Percentiles rank a stretch among this genome's conserved stretches.
These are phyloP conservation scores for Primulina tabacum DNA, from an alignment of 257 asterid species.

Conservation along the genomic window DNA sequence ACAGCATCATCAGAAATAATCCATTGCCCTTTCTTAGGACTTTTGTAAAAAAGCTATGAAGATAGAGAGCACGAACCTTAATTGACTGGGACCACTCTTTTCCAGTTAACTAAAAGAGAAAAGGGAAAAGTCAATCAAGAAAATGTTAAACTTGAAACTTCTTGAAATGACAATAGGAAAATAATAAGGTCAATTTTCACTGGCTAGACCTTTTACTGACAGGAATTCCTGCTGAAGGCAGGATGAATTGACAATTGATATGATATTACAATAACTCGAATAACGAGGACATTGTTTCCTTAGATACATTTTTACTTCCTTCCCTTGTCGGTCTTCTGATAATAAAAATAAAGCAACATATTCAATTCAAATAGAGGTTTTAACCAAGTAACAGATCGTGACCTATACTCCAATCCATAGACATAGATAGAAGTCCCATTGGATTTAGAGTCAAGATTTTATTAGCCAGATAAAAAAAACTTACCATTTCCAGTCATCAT, in stretches of 20 bases:
- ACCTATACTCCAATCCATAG: slow-evolving; percentile 5
- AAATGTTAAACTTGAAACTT: neutral
- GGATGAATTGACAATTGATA: slow-evolving; percentile 17
- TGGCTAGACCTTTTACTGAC: neutral
- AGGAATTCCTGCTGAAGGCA: slow-evolving; percentile 1
- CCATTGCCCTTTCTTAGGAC: neutral
- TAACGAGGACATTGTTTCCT: neutral
- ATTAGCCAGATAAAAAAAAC: neutral
- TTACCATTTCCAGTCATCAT: neutral
- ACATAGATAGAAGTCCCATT: neutral
- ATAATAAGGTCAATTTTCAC: slow-evolving; percentile 2
- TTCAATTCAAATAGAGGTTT: neutral
- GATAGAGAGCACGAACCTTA: slow-evolving; percentile 58
- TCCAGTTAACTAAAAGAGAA: slow-evolving; percentile 60
- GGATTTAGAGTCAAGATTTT: slow-evolving; percentile 6
- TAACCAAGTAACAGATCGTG: neutral
- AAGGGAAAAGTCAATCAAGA: slow-evolving; percentile 19
- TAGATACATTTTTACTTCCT: neutral
- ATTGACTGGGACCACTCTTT: slow-evolving; percentile 65
- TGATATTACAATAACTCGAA: neutral
- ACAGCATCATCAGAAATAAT: slow-evolving; percentile 11
- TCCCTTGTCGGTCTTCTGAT: too few relatives aligned
- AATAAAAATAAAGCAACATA: neutral
- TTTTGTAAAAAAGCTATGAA: slow-evolving; percentile 1
- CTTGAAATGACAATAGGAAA: neutral